A percentile compares a stretch with the other conserved stretches of the same genome.
Evolutionary conservation across 2,329 filamentous ascomycete genomes (phyloP).

Genomic region (Colletotrichum kahawae): DNA sequence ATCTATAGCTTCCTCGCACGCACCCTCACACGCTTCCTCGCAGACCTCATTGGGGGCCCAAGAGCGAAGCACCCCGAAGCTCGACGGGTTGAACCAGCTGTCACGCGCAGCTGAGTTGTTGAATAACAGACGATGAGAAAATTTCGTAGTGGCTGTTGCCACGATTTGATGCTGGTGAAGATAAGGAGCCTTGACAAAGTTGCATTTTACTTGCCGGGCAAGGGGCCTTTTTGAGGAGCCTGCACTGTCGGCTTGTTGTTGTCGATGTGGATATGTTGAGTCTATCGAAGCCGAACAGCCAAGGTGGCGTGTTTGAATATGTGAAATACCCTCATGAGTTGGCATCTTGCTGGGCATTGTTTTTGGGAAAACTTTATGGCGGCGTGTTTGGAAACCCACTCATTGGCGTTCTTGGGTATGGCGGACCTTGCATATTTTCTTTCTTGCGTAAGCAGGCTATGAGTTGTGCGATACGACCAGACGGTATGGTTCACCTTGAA

Average conservation of each 20-base stretch:
- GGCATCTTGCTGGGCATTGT: slow-evolving; percentile 15
- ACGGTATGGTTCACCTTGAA: neutral
- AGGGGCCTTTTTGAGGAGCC: neutral
- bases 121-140: slow-evolving; percentile 39
- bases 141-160: neutral
- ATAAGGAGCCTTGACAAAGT: neutral
- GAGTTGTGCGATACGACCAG: slow-evolving; percentile 5
- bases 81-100: slow-evolving; percentile 66
- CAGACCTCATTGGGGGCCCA: slow-evolving; percentile 18
- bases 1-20: slow-evolving; percentile 16
- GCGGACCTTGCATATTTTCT: neutral
- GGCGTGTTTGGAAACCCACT: neutral
- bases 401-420: neutral
- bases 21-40: slow-evolving; percentile 9
- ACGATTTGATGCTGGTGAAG: neutral
- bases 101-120: slow-evolving; percentile 65
- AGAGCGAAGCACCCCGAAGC: slow-evolving; percentile 19
- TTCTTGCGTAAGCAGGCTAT: neutral
- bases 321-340: slow-evolving; percentile 23
- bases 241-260: neutral
- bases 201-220: neutral
- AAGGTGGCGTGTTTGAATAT: slow-evolving; percentile 6
- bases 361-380: neutral
- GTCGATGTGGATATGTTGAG: neutral
- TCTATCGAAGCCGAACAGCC: neutral